Conservation (phyloP, 768 basidiomycete species). For the Leucocoprinus sp. region DNA sequence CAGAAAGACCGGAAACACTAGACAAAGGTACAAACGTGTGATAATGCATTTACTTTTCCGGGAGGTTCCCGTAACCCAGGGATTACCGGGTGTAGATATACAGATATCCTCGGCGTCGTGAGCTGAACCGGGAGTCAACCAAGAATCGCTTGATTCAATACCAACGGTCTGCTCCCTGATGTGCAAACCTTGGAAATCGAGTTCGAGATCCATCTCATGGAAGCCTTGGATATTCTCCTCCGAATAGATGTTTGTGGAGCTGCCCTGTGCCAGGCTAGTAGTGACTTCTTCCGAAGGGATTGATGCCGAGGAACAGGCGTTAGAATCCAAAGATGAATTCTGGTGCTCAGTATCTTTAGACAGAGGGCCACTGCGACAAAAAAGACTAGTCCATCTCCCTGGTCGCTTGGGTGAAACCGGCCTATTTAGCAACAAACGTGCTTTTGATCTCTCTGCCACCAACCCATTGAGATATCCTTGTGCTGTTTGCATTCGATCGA, state of each 20-base stretch:
- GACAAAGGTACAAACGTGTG: conserved; percentile 1
- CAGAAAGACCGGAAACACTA: not conserved
- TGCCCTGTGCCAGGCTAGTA: too few species aligned
- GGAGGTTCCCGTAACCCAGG: not conserved
- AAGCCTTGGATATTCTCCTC: not conserved
- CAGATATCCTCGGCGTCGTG: not conserved
- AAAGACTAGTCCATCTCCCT: not conserved
- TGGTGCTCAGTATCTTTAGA: not conserved
- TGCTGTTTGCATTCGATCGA: not conserved
- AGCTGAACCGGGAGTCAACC: not conserved
- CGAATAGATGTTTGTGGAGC: not conserved
- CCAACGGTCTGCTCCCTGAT: not conserved
- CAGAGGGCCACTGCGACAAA: not conserved
- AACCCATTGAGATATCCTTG: conserved; percentile 4
- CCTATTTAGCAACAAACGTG: not conserved
- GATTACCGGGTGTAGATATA: not conserved
- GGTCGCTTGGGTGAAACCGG: not conserved
- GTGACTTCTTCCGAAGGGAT: not conserved
- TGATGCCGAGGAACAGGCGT: not conserved
- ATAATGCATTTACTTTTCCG: not conserved
- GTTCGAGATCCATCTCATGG: conserved; percentile 3
- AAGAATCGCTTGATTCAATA: not conserved
- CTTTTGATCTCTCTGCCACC: not conserved
- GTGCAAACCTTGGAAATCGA: conserved; percentile 7
- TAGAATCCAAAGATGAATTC: not conserved